Conservation (phyloP, 2,329 filamentous ascomycete genomes). For the Myriosclerotinia curreyana region DNA sequence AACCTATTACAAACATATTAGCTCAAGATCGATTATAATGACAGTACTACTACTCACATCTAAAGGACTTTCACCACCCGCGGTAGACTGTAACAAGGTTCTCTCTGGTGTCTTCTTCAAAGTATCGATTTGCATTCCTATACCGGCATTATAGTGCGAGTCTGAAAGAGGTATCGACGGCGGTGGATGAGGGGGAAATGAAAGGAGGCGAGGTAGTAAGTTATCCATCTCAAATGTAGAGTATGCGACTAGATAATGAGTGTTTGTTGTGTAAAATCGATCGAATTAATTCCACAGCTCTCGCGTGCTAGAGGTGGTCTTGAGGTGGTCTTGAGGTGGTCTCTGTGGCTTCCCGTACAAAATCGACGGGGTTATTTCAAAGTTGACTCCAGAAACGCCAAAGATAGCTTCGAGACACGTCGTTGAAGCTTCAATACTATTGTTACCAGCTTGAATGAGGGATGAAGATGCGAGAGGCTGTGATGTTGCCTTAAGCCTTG, state of each 20-base stretch:
- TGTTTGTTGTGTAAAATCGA: background rate
- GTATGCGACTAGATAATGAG: conserved; percentile 14
- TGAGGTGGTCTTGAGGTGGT: background rate
- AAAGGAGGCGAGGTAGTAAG: conserved; percentile 40
- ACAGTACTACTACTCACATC: conserved; percentile 37
- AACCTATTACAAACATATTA: conserved; percentile 30
- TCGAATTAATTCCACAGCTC: background rate
- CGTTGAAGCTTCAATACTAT: background rate
- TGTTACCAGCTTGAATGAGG: background rate
- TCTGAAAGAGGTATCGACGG: conserved; percentile 40
- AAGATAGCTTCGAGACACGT: background rate
- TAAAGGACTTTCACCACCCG: conserved; percentile 40
- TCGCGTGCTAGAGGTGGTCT: background rate
- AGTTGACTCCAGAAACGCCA: background rate
- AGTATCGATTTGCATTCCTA: conserved; percentile 41
- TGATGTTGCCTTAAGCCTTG: conserved; percentile 9
- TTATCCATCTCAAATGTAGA: conserved; percentile 37
- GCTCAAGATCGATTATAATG: background rate
- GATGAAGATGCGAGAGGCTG: conserved; percentile 10
- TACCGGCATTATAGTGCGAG: conserved; percentile 45
- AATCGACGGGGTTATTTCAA: background rate
- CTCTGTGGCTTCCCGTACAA: background rate
- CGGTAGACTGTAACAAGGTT: conserved; percentile 38
- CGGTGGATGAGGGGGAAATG: conserved; percentile 43
- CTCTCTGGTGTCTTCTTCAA: conserved; percentile 41